Evolutionary conservation across 78 protist species (phyloP).

Genomic region (Capsaspora owczarzaki): DNA sequence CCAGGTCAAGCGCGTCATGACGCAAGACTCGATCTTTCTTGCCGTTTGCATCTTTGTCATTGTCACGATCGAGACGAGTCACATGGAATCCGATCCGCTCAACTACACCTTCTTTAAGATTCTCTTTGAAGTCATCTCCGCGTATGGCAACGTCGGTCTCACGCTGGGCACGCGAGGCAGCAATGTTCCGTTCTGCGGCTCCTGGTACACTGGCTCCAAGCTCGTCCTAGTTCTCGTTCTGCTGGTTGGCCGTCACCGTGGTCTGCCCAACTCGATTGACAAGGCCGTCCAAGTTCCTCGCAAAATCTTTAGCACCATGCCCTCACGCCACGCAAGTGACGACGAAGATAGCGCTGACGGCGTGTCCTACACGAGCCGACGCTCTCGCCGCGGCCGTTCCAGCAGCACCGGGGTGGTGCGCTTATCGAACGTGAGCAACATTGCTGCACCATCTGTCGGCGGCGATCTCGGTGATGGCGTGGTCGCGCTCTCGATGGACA

Average conservation of each 20-base stretch:
- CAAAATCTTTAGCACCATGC: no score
- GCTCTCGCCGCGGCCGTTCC: no score
- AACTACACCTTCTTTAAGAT: neutral
- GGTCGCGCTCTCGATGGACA: no score
- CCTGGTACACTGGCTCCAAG: neutral
- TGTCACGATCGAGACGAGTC: neutral
- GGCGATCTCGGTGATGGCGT: no score
- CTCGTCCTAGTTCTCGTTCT: neutral
- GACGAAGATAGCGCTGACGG: no score
- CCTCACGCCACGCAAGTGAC: no score
- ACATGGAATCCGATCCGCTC: neutral
- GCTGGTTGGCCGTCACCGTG: slow-evolving; percentile 15
- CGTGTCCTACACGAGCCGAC: no score
- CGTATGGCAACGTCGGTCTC: slow-evolving; percentile 18
- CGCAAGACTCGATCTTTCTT: neutral
- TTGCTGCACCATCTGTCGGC: no score
- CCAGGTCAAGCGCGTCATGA: neutral
- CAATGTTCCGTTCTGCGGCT: neutral
- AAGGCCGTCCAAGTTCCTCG: neutral
- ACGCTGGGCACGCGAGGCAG: slow-evolving; percentile 1
- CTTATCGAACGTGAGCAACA: no score
- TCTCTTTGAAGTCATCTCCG: slow-evolving; percentile 5
- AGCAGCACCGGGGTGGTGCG: no score
- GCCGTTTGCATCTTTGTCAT: neutral
- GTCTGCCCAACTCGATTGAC: slow-evolving; percentile 2